Evolutionary conservation across 2,329 filamentous ascomycete species (phyloP).

Genomic region (Parastagonospora avenae): DNA sequence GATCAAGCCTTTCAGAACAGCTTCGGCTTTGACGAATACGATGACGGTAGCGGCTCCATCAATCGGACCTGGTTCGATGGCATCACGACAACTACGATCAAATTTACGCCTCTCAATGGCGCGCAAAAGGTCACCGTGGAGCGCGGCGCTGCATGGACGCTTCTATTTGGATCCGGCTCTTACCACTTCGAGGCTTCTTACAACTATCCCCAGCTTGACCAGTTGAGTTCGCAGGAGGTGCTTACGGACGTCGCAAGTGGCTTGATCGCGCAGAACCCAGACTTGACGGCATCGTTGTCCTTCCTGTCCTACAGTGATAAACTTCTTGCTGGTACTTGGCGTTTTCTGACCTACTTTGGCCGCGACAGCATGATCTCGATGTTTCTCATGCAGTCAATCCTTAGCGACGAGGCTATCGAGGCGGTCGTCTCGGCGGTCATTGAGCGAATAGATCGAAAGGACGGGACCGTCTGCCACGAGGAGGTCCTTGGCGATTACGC

Average conservation of each 20-base stretch:
- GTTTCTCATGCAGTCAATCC: constrained; percentile 62
- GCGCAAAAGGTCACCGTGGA: constrained; percentile 21
- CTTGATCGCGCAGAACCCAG: constrained; percentile 54
- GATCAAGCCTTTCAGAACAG: constrained; percentile 61
- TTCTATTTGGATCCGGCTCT: constrained; percentile 58
- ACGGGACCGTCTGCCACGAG: constrained; percentile 68
- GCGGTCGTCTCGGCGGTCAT: constrained; percentile 65
- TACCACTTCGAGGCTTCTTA: constrained; percentile 65
- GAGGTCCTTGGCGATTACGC: constrained; percentile 70
- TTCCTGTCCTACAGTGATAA: constrained; percentile 70
- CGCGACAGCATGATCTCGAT: constrained; percentile 68
- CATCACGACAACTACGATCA: constrained; percentile 60
- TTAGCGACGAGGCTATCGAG: constrained; percentile 64
- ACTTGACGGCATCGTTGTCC: constrained; percentile 60
- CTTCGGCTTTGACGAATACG: constrained; percentile 49
- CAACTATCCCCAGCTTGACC: constrained; percentile 66
- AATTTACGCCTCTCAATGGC: constrained; percentile 45
- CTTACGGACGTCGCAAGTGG: constrained; percentile 55
- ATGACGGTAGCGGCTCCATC: constrained; percentile 54
- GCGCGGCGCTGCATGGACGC: constrained; percentile 41
- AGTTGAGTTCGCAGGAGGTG: constrained; percentile 57
- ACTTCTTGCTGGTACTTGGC: constrained; percentile 67
- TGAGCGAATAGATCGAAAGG: constrained; percentile 64
- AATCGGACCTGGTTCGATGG: constrained; percentile 67
- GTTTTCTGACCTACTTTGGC: constrained; percentile 71